Conservation (phyloP, 805 yeast species). For the Candida maltosa region DNA sequence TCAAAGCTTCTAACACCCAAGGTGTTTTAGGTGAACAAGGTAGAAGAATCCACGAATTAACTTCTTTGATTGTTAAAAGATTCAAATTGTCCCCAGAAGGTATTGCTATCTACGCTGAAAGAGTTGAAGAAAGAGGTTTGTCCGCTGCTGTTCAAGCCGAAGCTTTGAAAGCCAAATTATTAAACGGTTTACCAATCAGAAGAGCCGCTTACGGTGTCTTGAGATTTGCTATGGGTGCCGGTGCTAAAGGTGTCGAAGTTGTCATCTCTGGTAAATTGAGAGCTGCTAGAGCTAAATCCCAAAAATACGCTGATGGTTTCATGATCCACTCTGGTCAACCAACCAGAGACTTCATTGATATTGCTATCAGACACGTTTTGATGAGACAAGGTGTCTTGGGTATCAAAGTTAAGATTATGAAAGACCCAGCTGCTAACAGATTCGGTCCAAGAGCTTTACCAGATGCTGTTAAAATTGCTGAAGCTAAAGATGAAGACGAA, state of each 20-base stretch:
- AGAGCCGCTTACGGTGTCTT: constrained; percentile 99
- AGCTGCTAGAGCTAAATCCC: constrained; percentile 99
- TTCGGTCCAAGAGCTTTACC: constrained; percentile 90
- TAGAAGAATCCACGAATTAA: constrained; percentile 98
- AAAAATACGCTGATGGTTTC: constrained; percentile 99
- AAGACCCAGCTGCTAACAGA: constrained; percentile 89
- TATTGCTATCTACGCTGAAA: constrained; percentile 94
- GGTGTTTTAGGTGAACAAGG: constrained; percentile 99
- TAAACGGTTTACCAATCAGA: constrained; percentile 98
- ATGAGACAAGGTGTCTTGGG: constrained; percentile 99
- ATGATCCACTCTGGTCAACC: constrained; percentile 99
- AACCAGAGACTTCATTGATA: constrained; percentile 96
- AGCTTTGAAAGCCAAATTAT: constrained; percentile 95
- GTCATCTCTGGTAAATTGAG: constrained; percentile 99
- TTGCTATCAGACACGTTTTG: constrained; percentile 98
- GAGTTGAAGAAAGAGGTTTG: constrained; percentile 98
- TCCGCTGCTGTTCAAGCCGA: constrained; percentile 99
- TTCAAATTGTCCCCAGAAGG: constrained; percentile 94
- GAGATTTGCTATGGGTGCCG: constrained; percentile 99
- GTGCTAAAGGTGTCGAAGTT: constrained; percentile 99
- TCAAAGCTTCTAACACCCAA: constrained; percentile 98
- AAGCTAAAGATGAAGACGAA: constrained; percentile 91
- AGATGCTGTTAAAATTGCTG: constrained; percentile 87
- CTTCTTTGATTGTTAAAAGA: constrained; percentile 97
- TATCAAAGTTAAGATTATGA: constrained; percentile 99